Evolutionary conservation across 1,139 yeast species (phyloP), one percentile per base, ranked within the genome.

Genomic region (Yamadazyma triangularis): DNA sequence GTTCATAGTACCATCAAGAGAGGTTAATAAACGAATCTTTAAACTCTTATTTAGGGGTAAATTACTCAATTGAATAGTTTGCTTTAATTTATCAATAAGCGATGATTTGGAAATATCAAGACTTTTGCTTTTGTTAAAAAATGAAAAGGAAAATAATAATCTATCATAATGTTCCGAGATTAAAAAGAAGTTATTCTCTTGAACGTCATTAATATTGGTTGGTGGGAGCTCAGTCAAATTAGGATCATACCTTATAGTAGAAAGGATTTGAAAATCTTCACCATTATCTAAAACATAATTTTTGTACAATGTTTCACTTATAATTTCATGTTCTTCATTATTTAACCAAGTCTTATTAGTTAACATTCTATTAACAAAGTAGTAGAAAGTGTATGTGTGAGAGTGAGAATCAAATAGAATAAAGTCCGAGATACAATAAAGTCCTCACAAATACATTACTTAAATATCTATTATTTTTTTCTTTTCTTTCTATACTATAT

Each of bases 201-300:
- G 42, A 24, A 67, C 51, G 12, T 59, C 53, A 5, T 45, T 37
- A 5, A 54, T 53, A 4, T 43, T 39, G 5, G 41, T 29, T 9
- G 72, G 63, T 12, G 48, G 45, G 3, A 35, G 19, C 0, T 40
- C 31, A 4, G 70, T 52, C 12, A 79, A 45, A 3, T 46, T 37
- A 2, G 94, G 91, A 44, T 84, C 94, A 45, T 79, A 86, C 28
- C 95, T 58, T 15, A 86, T 69, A 1, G 94, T 79, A 25, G 87
- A 71, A 13, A 85, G 59, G 8, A 84, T 48, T 36, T 77, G 70
- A 45, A 83, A 80, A 11, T 64, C 37, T n/a, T n/a, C n/a, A 7
- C 15, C 12, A 2, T 16, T 15, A 36, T 38, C 56, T 10, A 44
- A 28, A 4, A 35, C 34, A 18, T 18, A 18, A 7, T 18, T 18